Base-by-base conservation (phyloP, 441 rosid species). In the Francoa sonchifolia region DNA sequence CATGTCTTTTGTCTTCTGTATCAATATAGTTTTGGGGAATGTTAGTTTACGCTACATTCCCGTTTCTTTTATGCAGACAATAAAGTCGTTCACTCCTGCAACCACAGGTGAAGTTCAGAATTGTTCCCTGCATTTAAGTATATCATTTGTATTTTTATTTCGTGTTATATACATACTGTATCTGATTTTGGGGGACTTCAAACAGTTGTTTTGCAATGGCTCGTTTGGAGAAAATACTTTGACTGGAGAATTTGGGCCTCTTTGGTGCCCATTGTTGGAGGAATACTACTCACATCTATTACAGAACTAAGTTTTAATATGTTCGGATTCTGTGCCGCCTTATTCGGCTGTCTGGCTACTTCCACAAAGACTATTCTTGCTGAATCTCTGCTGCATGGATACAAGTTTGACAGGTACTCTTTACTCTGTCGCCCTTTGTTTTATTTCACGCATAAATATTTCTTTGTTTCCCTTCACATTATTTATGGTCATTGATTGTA, bases 361-460 rank as follows among this genome's bases (percentile, higher is more conserved):
- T 90, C 99, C 12, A 86, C 96, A 5, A 90, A 90, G 74, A 90
- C 99, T 12, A 90, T 90, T 58, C 87, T 90, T n/a, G 99, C 99
- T 6, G 99, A 90, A 48, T 90, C 96, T 59, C 76, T 90, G 44
- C 71, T 90, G 37, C 99, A 90, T 52, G 86, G 99, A 10, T 90
- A 90, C 77, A 90, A 82, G 66, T 90, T 90, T 65, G 99, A 90
- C 69, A 90, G 96, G 99, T 90, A 68, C 42, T 35, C 5, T 30
- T 31, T 34, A 27, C 38, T 42, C 11, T 39, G 10, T 38, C 6
- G 11, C 31, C 12, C n/a, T 19, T 47, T 26, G 30, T 38, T 6
- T 25, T 20, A 20, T 17, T 21, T 21, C 15, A 13, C 42, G 31
- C 43, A 17, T 18, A n/a, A n/a, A n/a, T n/a, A n/a, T n/a, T n/a